Conservation (phyloP, 108 stramenopile genomes). For the Conticribra guillardii region DNA sequence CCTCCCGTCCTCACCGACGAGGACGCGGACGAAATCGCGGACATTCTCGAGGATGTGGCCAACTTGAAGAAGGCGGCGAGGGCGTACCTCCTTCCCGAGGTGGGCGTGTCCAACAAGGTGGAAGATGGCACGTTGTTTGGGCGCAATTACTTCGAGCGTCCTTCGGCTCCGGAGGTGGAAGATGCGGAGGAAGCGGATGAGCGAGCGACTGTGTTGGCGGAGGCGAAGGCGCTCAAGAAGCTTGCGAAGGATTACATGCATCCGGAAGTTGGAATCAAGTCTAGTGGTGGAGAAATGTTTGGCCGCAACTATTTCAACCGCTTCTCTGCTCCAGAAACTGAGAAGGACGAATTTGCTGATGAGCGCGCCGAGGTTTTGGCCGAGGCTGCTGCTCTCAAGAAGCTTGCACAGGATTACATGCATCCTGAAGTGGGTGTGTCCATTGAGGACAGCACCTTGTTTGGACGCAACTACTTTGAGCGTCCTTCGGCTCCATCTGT, state of each 20-base stretch:
- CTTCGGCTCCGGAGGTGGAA: conserved; percentile 11
- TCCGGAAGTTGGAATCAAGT: conserved; percentile 12
- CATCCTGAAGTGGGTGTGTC: conserved; percentile 24
- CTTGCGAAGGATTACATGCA: conserved; percentile 20
- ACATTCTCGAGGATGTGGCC: neutral
- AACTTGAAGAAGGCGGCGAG: conserved; percentile 23
- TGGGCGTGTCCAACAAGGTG: neutral
- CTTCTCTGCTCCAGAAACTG: conserved; percentile 9
- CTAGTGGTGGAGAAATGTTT: conserved; percentile 1
- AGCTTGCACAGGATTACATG: conserved; percentile 14
- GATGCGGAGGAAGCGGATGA: conserved; percentile 50
- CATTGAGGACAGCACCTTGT: neutral
- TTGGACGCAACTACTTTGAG: conserved; percentile 41
- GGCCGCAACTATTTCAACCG: conserved; percentile 42
- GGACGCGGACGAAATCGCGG: conserved; percentile 3
- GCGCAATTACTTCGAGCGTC: conserved; percentile 36
- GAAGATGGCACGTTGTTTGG: conserved; percentile 36
- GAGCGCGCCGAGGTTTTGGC: too few species aligned
- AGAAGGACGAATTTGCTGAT: conserved; percentile 49
- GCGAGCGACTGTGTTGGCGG: too few species aligned
- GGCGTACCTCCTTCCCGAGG: conserved; percentile 36
- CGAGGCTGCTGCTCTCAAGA: too few species aligned
- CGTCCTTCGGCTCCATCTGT: conserved; percentile 13
- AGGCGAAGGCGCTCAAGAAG: conserved; percentile 32
- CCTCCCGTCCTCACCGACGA: conserved; percentile 24